Conservation (phyloP, 352 stramenopile species). For the Phytophthora ramorum region DNA sequence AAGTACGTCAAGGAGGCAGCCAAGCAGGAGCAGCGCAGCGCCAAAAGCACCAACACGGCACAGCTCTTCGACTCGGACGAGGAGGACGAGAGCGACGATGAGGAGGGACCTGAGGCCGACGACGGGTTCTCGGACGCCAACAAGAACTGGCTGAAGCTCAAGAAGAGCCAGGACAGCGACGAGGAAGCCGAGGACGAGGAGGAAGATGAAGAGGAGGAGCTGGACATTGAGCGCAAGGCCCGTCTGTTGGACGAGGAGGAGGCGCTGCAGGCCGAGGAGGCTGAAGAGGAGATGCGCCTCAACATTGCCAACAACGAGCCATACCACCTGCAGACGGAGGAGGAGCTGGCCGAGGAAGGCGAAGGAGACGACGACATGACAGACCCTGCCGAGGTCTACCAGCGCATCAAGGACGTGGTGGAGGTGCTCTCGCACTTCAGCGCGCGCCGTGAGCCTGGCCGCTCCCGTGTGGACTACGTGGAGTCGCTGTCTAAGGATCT, state of each 20-base stretch:
- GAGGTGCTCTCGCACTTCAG: conserved; percentile 97
- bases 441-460: conserved; percentile 89
- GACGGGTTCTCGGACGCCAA: conserved; percentile 86
- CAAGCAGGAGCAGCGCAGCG: conserved; percentile 65
- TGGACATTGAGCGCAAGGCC: conserved; percentile 90
- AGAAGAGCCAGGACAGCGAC: conserved; percentile 59
- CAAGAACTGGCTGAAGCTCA: conserved; percentile 87
- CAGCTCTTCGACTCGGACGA: conserved; percentile 80
- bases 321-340: conserved; percentile 82
- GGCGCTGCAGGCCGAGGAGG: conserved; percentile 70
- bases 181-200: conserved; percentile 54
- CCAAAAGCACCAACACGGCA: conserved; percentile 50
- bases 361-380: conserved; percentile 59
- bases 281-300: conserved; percentile 87
- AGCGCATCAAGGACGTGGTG: conserved; percentile 95
- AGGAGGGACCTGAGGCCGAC: conserved; percentile 61
- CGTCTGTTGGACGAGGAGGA: conserved; percentile 82
- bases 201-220: conserved; percentile 66
- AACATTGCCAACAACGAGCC: conserved; percentile 88
- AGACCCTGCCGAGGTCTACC: conserved; percentile 89
- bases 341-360: conserved; percentile 66
- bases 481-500: conserved; percentile 94
- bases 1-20: conserved; percentile 85
- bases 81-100: conserved; percentile 51
- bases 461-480: conserved; percentile 96